Base-by-base conservation (phyloP, 176 grass and related monocot species). In the Oryza officinalis region DNA sequence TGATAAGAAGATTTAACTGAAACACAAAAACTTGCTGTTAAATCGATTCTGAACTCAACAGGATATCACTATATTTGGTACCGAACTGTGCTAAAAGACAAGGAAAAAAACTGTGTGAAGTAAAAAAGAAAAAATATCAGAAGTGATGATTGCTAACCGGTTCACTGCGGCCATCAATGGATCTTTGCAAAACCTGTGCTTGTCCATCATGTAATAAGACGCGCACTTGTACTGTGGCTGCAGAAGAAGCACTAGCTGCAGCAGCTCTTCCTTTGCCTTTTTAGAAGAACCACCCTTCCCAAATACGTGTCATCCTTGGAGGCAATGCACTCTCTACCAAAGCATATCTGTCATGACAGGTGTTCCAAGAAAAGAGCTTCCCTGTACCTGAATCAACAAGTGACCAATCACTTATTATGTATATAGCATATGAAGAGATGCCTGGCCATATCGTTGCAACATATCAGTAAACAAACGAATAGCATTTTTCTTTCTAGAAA, bases 201-300 rank as follows among this genome's bases (percentile, higher is more conserved):
- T 89, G 90, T 82, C 96, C 96, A 85, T 98, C 93, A 88, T 98
- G 91, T 87, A 95, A 86, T 83, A 98, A 90, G 83, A 98, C 95
- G 35, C 96, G 89, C 57, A 98, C 93, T 93, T 98, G 96, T 63
- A 98, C 96, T 41, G 93, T 93, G 72, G 93, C 91, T 59, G 91
- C 44, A 82, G 96, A 93, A 83, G 96, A 93, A 77, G 89, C 91
- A 88, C 85, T 90, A 67, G 63, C 28, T 30, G n/a, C n/a, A n/a
- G n/a, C n/a, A n/a, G n/a, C n/a, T n/a, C n/a, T n/a, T n/a, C n/a
- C n/a, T n/a, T n/a, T n/a, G n/a, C n/a, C n/a, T n/a, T n/a, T n/a
- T n/a, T n/a, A n/a, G n/a, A n/a, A n/a, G n/a, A 95, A 82, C 93
- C 87, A 27, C 93, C 89, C 92, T 96, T 98, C 20, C 81, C 86